Percentiles rank a stretch among this genome's conserved stretches.
Conservation (phyloP, 2,329 filamentous ascomycete genomes). For the Colletotrichum scovillei region DNA sequence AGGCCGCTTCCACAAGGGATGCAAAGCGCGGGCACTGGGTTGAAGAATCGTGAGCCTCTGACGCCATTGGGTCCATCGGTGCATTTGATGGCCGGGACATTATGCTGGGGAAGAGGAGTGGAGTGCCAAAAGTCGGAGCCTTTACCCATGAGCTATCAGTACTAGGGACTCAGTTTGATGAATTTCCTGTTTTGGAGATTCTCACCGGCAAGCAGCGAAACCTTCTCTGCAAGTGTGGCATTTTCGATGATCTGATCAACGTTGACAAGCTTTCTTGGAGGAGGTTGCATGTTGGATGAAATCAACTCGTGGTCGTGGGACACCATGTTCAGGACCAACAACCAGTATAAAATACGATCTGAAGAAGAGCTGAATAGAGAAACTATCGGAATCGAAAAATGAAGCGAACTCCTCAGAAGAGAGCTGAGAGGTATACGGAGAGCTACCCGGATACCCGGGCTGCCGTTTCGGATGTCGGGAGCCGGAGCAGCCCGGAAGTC, state of each 20-base stretch:
- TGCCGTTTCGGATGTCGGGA: conserved; percentile 20
- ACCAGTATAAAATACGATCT: not conserved
- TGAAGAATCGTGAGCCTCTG: conserved; percentile 75
- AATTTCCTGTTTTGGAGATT: not conserved
- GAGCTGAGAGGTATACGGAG: not conserved
- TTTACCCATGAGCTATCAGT: conserved; percentile 36
- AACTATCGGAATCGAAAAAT: not conserved
- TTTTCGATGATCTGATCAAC: conserved; percentile 65
- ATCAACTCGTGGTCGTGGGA: not conserved
- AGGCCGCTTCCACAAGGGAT: conserved; percentile 69
- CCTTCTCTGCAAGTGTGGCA: conserved; percentile 63
- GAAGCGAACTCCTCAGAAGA: not conserved
- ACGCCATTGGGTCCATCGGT: conserved; percentile 78
- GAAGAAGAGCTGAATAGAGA: not conserved
- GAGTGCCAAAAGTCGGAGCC: conserved; percentile 79
- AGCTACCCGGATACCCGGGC: not conserved
- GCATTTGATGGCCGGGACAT: conserved; percentile 72
- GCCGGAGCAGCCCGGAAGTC: conserved; percentile 12
- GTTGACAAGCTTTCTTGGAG: conserved; percentile 47
- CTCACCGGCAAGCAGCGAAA: conserved; percentile 62
- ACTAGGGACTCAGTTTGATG: no score
- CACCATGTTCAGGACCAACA: not conserved
- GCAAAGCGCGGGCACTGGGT: conserved; percentile 68
- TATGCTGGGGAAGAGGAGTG: conserved; percentile 66
- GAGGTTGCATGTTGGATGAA: not conserved